phyloP scores from a whole-genome alignment of 2,329 filamentous ascomycete species.

The Tothia fuscella region DNA sequence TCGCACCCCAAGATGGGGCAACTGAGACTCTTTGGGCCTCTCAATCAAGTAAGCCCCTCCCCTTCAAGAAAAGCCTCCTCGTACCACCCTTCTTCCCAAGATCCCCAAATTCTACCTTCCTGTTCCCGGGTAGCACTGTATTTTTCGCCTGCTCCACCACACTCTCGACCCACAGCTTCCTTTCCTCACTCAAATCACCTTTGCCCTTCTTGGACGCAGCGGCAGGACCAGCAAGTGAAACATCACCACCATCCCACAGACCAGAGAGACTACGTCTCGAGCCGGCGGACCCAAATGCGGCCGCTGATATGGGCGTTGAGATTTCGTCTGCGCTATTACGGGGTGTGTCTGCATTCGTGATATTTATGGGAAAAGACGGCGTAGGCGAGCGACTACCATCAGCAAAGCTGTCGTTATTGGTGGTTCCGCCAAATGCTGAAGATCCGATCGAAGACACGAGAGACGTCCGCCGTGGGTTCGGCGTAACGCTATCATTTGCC shows the following conservation, averaged over 20 bases:
- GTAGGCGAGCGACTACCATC: not conserved
- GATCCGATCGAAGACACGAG: not conserved
- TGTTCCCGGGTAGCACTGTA: conserved; percentile 14
- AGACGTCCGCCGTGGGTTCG: not conserved
- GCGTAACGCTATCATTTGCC: not conserved
- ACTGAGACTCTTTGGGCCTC: no score
- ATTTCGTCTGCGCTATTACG: not conserved
- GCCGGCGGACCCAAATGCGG: conserved; percentile 5
- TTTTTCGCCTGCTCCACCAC: conserved; percentile 69
- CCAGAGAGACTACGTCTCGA: conserved; percentile 15
- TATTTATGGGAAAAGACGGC: not conserved
- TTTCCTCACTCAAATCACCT: conserved; percentile 53
- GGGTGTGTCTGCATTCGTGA: not conserved
- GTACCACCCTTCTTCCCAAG: conserved; percentile 61
- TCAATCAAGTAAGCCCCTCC: no score
- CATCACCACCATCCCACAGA: conserved; percentile 29
- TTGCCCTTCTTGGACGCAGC: conserved; percentile 46
- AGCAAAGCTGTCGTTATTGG: not conserved
- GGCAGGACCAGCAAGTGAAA: conserved; percentile 61
- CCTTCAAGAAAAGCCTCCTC: conserved; percentile 54
- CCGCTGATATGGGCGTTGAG: not conserved
- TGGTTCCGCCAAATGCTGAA: conserved; percentile 1
- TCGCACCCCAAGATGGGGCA: no score
- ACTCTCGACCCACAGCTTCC: conserved; percentile 68
- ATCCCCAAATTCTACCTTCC: conserved; percentile 45